Evolutionary conservation across 2,329 filamentous ascomycete genomes (phyloP).

Genomic region (Aureobasidium pullulans): DNA sequence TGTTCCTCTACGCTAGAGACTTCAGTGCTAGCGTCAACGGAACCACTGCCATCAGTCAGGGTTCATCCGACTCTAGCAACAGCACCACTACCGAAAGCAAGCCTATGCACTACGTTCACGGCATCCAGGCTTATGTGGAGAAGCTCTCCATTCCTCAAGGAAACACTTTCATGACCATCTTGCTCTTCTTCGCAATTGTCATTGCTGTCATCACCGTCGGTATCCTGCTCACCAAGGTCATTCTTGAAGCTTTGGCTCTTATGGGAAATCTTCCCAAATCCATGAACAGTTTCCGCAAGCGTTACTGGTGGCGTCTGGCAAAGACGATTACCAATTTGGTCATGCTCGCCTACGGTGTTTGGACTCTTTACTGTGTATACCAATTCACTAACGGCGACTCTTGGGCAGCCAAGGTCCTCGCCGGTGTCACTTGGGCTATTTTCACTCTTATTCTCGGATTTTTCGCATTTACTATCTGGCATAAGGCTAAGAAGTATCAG

Average conservation of each 20-base stretch:
- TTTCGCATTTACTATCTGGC: constrained; percentile 79
- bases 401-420: constrained; percentile 81
- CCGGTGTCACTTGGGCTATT: constrained; percentile 67
- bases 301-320: constrained; percentile 90
- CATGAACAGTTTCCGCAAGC: constrained; percentile 78
- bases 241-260: constrained; percentile 86
- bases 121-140: constrained; percentile 77
- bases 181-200: constrained; percentile 81
- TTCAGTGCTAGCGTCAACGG: constrained; percentile 35
- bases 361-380: constrained; percentile 93
- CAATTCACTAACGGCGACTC: constrained; percentile 92
- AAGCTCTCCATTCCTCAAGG: constrained; percentile 75
- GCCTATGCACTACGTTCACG: constrained; percentile 54
- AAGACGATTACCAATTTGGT: constrained; percentile 87
- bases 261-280: constrained; percentile 77
- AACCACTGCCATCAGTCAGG: constrained; percentile 21
- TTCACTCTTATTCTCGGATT: constrained; percentile 78
- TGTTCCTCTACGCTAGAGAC: constrained; percentile 24
- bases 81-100: constrained; percentile 29
- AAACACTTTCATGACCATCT: constrained; percentile 93
- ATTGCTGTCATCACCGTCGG: constrained; percentile 76
- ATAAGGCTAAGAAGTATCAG: constrained; percentile 66
- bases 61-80: constrained; percentile 14
- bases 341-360: constrained; percentile 84
- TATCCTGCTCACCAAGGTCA: constrained; percentile 82